Percentiles rank a stretch among this genome's conserved stretches.
phyloP scores from a whole-genome alignment of 2,329 filamentous ascomycete species.

The Cyphellophora attinorum region DNA sequence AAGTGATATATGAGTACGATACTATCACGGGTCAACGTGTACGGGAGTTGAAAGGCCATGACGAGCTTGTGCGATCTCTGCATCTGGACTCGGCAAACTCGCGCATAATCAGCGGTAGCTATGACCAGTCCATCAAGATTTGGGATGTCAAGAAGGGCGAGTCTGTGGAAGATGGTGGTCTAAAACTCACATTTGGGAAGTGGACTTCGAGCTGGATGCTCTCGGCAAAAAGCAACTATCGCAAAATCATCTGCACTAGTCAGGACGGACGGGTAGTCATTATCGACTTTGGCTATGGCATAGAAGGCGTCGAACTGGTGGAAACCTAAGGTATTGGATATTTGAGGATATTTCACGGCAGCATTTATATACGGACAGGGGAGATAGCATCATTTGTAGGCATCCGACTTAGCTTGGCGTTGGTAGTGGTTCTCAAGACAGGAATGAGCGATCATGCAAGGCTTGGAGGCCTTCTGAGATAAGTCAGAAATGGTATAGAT shows the following conservation, averaged over 20 bases:
- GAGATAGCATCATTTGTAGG: background rate
- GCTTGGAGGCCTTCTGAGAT: too few species aligned
- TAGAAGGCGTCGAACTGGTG: constrained; percentile 44
- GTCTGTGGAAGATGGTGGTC: constrained; percentile 68
- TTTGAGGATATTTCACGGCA: too few species aligned
- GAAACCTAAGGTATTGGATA: constrained; percentile 25
- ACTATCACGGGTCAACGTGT: constrained; percentile 80
- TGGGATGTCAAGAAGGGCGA: constrained; percentile 77
- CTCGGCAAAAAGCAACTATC: constrained; percentile 90
- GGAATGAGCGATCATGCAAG: too few species aligned
- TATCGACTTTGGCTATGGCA: constrained; percentile 73
- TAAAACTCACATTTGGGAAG: constrained; percentile 76
- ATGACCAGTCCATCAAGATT: constrained; percentile 92
- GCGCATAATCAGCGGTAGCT: constrained; percentile 81
- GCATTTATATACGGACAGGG: constrained; percentile 1
- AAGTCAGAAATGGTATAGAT: too few species aligned
- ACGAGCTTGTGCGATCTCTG: constrained; percentile 75
- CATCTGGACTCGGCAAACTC: constrained; percentile 83
- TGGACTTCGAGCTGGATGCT: constrained; percentile 98
- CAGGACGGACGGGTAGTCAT: constrained; percentile 89
- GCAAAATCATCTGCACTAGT: constrained; percentile 86
- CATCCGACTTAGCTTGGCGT: background rate
- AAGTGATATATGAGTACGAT: constrained; percentile 92
- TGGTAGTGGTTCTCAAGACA: too few species aligned
- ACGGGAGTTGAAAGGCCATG: constrained; percentile 71